Conservation (phyloP, 148 eudicot species). For the Vaccinium vitisidaea region DNA sequence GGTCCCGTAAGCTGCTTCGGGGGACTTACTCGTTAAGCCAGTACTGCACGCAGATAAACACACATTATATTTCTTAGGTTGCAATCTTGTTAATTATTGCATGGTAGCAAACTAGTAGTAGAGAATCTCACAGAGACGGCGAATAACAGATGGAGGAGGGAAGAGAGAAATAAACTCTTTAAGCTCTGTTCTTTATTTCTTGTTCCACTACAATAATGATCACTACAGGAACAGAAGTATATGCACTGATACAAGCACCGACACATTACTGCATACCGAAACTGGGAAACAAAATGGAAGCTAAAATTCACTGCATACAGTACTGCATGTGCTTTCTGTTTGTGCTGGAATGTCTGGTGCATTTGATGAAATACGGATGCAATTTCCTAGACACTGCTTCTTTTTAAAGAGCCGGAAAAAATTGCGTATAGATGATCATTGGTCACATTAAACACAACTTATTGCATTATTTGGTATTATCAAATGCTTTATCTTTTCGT, state of each 20-base stretch:
- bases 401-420: neutral
- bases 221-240: neutral
- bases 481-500: neutral
- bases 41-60: neutral
- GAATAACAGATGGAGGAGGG: neutral
- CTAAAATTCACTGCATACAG: neutral
- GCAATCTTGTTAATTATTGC: neutral
- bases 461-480: neutral
- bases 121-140: neutral
- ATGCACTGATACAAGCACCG: neutral
- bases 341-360: neutral
- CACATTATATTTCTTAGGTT: too few species aligned
- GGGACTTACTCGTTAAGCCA: neutral
- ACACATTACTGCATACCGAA: neutral
- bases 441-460: neutral
- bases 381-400: neutral
- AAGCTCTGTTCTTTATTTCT: neutral
- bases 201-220: neutral
- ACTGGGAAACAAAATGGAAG: neutral
- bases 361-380: neutral
- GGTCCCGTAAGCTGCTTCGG: neutral
- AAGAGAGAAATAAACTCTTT: neutral
- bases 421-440: neutral
- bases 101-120: neutral
- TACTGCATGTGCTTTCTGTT: neutral